Evolutionary conservation across 805 yeast genomes (phyloP).

Genomic region (Candida gorgasii): DNA sequence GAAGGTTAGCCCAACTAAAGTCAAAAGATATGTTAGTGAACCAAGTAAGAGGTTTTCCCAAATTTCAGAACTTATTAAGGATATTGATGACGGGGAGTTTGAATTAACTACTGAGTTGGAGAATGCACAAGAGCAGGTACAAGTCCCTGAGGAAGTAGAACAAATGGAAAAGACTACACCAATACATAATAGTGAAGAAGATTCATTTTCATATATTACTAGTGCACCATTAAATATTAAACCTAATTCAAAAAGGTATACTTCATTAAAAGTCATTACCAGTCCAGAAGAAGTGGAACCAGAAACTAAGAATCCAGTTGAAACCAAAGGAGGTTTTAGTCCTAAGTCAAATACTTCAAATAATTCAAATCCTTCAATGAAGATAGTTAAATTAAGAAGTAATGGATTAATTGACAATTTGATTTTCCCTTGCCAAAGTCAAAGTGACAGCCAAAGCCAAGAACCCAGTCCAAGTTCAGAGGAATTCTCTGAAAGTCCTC

Average conservation of each 20-base stretch:
- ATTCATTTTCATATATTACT: slow-evolving; percentile 5
- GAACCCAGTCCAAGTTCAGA: slow-evolving; percentile 11
- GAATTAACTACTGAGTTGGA: not conserved
- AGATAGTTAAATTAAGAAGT: slow-evolving; percentile 3
- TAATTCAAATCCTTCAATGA: not conserved
- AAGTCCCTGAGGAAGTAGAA: too few relatives aligned
- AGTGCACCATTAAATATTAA: slow-evolving; percentile 12
- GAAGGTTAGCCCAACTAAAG: not conserved
- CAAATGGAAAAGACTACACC: not conserved
- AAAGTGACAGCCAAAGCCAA: not conserved
- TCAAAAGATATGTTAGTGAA: slow-evolving; percentile 1
- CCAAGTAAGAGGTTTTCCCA: slow-evolving; percentile 5
- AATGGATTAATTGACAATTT: slow-evolving; percentile 3
- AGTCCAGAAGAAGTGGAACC: not conserved
- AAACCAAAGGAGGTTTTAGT: too few relatives aligned
- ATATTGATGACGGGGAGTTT: not conserved
- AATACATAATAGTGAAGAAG: not conserved
- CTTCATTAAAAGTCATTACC: not conserved
- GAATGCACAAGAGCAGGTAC: too few relatives aligned
- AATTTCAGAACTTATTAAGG: not conserved
- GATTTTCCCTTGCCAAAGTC: slow-evolving; percentile 1
- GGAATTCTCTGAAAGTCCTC: slow-evolving; percentile 10
- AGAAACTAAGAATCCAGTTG: too few relatives aligned
- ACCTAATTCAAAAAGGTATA: slow-evolving; percentile 1
- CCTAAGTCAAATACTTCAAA: not conserved